Percentiles rank a stretch among this genome's conserved stretches.
Evolutionary conservation across 225 moss, liverwort and hornwort species (phyloP).

Genomic region (Polytrichum commune): DNA sequence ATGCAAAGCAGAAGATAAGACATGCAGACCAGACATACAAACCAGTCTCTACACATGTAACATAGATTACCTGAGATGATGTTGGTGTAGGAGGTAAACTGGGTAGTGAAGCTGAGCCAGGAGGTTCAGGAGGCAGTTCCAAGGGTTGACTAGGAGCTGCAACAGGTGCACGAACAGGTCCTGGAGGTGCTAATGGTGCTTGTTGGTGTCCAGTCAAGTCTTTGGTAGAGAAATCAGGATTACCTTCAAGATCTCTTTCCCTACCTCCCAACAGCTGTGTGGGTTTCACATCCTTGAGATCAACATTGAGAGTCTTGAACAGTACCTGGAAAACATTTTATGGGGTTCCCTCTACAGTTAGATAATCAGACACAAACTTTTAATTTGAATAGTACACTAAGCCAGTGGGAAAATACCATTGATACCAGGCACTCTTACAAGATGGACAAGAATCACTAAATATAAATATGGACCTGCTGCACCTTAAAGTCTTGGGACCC

Average conservation of each 20-base stretch:
- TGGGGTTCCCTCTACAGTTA: no score
- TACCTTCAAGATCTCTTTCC: constrained; percentile 76
- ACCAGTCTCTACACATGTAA: no score
- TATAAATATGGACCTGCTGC: not conserved
- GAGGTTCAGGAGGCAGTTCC: constrained; percentile 42
- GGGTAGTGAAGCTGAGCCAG: constrained; percentile 25
- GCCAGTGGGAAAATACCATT: no score
- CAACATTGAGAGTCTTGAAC: constrained; percentile 90
- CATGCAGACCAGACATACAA: no score
- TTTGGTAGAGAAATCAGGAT: constrained; percentile 95
- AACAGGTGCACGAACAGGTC: constrained; percentile 39
- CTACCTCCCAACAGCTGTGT: constrained; percentile 85
- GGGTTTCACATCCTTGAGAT: constrained; percentile 96
- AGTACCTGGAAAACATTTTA: constrained; percentile 53
- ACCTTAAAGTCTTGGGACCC: not conserved
- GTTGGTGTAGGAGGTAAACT: constrained; percentile 36
- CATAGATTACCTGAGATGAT: constrained; percentile 31
- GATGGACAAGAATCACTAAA: not conserved
- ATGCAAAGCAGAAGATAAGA: no score
- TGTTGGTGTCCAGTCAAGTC: constrained; percentile 48
- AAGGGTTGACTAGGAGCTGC: constrained; percentile 30
- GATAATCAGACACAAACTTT: no score
- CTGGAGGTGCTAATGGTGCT: constrained; percentile 27
- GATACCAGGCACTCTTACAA: no score
- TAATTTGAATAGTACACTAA: no score